Evolutionary conservation across 768 basidiomycete genomes (phyloP).

Genomic region (Fibroporia radiculosa): DNA sequence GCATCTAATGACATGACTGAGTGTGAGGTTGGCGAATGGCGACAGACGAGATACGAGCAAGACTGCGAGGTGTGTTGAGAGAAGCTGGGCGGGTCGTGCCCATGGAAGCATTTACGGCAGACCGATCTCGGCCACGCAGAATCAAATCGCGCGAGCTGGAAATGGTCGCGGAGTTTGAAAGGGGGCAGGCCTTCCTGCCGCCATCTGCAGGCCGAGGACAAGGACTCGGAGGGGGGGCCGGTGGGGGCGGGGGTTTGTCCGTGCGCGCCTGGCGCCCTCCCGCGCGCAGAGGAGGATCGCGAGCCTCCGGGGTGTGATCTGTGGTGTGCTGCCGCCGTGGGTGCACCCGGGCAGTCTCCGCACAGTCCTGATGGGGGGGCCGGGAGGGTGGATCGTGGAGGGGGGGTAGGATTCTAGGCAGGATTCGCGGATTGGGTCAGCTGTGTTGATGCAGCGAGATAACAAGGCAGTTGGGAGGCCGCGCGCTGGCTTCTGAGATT

Average conservation of each 20-base stretch:
- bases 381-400: constrained; percentile 5
- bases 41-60: constrained; percentile 3
- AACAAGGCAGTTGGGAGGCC: constrained; percentile 13
- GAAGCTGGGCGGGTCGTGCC: constrained; percentile 1
- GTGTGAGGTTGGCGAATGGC: not conserved
- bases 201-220: constrained; percentile 4
- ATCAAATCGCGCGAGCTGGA: constrained; percentile 1
- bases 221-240: not conserved
- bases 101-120: constrained; percentile 9
- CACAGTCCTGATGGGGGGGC: constrained; percentile 1
- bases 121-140: constrained; percentile 6
- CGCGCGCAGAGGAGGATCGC: constrained; percentile 2
- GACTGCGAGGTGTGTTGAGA: constrained; percentile 1
- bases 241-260: not conserved
- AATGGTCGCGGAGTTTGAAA: constrained; percentile 9
- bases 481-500: constrained; percentile 10
- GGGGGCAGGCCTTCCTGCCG: not conserved
- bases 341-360: not conserved
- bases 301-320: not conserved
- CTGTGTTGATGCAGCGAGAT: constrained; percentile 12
- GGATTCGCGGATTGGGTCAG: constrained; percentile 11
- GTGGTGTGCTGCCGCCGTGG: not conserved
- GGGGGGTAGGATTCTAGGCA: constrained; percentile 2
- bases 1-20: constrained; percentile 8
- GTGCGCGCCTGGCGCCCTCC: not conserved